Evolutionary conservation across 129 eudicot genomes (phyloP), one percentile per base, ranked within the genome.

Genomic region (Helianthus tuberosus): DNA sequence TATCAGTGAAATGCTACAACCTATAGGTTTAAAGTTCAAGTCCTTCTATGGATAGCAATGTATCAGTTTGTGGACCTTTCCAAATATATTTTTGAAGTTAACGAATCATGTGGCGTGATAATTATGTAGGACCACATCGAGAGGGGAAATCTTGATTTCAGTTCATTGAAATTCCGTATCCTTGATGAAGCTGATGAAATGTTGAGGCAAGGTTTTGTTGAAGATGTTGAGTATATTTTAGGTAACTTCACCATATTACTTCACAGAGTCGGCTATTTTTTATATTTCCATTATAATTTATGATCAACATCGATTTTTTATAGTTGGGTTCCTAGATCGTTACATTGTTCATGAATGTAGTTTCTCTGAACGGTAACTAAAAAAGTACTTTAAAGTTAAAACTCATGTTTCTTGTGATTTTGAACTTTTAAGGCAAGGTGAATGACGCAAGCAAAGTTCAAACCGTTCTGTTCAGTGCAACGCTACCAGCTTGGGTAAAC

Each of bases 151-250:
- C 73, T 92, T 84, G 89, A 92, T 77, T 88, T 92, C 57, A 82
- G 94, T 64, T 83, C 89, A 12, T 54, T 92, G 69, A 88, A 84
- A 68, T 92, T 87, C 57, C 91, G 98, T 32, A 92, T 92, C 17
- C 96, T 92, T 49, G 96, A 92, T 78, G 98, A 92, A 72, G 92
- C 96, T 60, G 98, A 92, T 83, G 98, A 92, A 83, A 92, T 92
- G 98, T 77, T 92, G 69, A 87, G 85, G 69, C 87, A 87, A 88
- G 98, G 98, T 70, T 92, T 92, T 76, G 98, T 92, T 74, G 98
- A 92, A 53, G 98, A 92, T 76, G 98, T 92, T 50, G 98, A 92
- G 79, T 83, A 87, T 54, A 92, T 89, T 69, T 79, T 92, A 57
- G 98, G 98, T 89, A 84, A 43, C 49, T 5, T 39, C 36, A 59